Conservation (phyloP, 352 stramenopile species). For the Phytophthora rubi region DNA sequence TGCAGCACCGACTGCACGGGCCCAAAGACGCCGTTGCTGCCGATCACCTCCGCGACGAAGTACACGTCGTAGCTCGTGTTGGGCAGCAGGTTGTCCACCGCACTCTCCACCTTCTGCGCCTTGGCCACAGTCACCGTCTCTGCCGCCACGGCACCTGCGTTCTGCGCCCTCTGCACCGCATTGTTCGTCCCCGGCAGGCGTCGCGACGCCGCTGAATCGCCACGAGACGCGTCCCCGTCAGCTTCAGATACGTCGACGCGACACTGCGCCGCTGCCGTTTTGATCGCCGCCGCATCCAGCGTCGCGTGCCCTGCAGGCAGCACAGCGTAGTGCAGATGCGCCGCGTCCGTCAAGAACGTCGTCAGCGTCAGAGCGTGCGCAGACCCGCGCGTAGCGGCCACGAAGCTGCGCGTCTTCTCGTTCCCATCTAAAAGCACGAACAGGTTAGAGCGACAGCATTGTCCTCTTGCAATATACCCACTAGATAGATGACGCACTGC, state of each 20-base stretch:
- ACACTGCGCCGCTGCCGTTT: constrained; percentile 44
- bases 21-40: constrained; percentile 84
- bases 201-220: neutral
- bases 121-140: constrained; percentile 50
- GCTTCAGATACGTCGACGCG: constrained; percentile 8
- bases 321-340: constrained; percentile 76
- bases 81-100: constrained; percentile 44
- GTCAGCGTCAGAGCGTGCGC: constrained; percentile 64
- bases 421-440: neutral
- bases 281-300: constrained; percentile 58
- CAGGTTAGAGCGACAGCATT: neutral
- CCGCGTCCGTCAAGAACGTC: constrained; percentile 74
- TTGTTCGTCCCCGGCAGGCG: constrained; percentile 5
- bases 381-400: constrained; percentile 51
- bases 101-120: constrained; percentile 62
- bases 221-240: neutral
- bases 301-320: constrained; percentile 45
- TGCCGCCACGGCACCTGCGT: constrained; percentile 26
- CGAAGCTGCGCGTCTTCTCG: constrained; percentile 54
- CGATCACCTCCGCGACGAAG: constrained; percentile 78
- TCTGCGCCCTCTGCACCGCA: constrained; percentile 12
- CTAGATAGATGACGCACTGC: constrained; percentile 4
- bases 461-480: neutral
- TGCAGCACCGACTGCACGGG: constrained; percentile 67
- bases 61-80: constrained; percentile 87